Evolutionary conservation across 441 rosid species (phyloP).

Genomic region (Biscutella laevigata): DNA sequence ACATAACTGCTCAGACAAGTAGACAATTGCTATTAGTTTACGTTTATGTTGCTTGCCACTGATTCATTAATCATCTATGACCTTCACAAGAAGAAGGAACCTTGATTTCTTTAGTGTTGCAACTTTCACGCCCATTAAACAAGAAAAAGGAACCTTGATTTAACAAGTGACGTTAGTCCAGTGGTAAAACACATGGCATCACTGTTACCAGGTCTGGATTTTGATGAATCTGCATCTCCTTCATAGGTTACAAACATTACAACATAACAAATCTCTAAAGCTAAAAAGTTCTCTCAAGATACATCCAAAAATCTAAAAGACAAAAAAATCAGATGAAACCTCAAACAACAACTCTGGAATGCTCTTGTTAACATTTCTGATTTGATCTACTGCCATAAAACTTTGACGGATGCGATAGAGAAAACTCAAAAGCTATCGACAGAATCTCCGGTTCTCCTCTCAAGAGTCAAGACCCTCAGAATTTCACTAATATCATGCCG

Average conservation of each 20-base stretch:
- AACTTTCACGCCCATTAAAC: no score
- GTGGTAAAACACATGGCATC: no score
- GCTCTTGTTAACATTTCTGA: conserved; percentile 36
- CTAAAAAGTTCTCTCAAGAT: conserved; percentile 5
- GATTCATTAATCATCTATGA: no score
- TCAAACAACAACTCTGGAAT: no score
- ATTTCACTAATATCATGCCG: conserved; percentile 72
- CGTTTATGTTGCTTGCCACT: no score
- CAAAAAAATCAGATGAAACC: conserved; percentile 17
- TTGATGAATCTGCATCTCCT: conserved; percentile 3
- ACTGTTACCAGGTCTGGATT: no score
- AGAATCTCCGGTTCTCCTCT: conserved; percentile 77
- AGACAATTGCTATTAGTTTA: no score
- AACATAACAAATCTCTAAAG: conserved; percentile 6
- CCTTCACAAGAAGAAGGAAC: no score
- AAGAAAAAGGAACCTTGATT: no score
- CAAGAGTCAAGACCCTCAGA: conserved; percentile 63
- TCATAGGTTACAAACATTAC: conserved; percentile 20
- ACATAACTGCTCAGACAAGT: no score
- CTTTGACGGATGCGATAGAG: conserved; percentile 80
- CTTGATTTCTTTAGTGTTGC: no score
- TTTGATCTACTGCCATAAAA: conserved; percentile 37
- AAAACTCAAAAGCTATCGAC: conserved; percentile 58
- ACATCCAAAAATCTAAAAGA: conserved; percentile 6
- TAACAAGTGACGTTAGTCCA: no score